Conservation (phyloP, 106 monocot genomes). For the Dendrobium catenatum region DNA sequence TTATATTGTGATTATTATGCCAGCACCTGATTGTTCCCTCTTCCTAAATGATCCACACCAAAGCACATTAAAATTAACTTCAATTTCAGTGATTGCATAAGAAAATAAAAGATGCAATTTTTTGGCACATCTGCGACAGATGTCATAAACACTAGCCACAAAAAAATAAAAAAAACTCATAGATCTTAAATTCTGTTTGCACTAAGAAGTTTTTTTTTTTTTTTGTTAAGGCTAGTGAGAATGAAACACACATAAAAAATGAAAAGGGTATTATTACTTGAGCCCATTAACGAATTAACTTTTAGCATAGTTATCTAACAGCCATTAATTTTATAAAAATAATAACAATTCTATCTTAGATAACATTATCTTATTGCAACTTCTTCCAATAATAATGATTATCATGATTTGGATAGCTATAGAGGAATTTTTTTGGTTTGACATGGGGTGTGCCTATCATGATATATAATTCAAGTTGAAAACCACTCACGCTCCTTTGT, state of each 20-base stretch:
- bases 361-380: no score
- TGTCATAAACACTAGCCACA: not conserved
- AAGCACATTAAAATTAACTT: not conserved
- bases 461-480: no score
- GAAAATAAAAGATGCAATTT: not conserved
- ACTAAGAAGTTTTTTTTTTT: not conserved
- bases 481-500: no score
- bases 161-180: not conserved
- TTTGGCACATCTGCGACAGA: not conserved
- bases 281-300: not conserved
- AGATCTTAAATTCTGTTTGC: not conserved
- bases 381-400: no score
- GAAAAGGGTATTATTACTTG: not conserved
- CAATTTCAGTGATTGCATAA: not conserved
- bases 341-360: no score
- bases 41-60: not conserved
- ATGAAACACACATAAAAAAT: not conserved
- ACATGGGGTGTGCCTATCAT: no score
- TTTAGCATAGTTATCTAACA: not conserved
- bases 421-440: no score
- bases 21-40: not conserved
- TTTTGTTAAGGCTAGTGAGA: not conserved
- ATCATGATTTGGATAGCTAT: no score
- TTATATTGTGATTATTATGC: not conserved
- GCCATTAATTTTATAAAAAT: not conserved